phyloP scores from a whole-genome alignment of 2,329 filamentous ascomycete genomes.

The Cladosporium phlei region DNA sequence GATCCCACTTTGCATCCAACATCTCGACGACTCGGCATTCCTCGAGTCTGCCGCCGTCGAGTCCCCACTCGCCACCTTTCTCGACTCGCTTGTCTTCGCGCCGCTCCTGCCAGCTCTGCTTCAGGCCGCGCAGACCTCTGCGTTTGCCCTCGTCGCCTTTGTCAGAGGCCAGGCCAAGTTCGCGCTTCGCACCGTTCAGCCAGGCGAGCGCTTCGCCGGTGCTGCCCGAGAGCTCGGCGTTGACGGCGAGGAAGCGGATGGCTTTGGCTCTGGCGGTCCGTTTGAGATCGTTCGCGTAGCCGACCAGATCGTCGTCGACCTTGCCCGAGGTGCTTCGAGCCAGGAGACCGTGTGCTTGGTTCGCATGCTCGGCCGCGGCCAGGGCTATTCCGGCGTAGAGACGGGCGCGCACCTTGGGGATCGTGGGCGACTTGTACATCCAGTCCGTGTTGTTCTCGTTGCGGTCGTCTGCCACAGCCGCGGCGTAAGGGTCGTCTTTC shows the following conservation, averaged over 20 bases:
- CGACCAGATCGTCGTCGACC: slow-evolving; percentile 61
- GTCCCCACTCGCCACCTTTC: slow-evolving; percentile 67
- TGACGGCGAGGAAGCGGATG: slow-evolving; percentile 84
- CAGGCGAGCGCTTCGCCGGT: slow-evolving; percentile 83
- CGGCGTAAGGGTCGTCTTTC: slow-evolving; percentile 91
- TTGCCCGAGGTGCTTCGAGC: slow-evolving; percentile 41
- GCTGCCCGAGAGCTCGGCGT: slow-evolving; percentile 76
- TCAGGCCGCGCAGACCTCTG: slow-evolving; percentile 59
- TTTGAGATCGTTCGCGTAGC: slow-evolving; percentile 71
- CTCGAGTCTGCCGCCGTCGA: slow-evolving; percentile 78
- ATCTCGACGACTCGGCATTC: slow-evolving; percentile 82
- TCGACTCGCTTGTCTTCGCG: slow-evolving; percentile 76
- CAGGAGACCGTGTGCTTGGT: slow-evolving; percentile 58
- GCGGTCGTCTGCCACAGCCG: slow-evolving; percentile 71
- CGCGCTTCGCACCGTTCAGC: slow-evolving; percentile 70
- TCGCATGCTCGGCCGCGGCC: slow-evolving; percentile 81
- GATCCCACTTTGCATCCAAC: slow-evolving; percentile 83
- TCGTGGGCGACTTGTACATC: slow-evolving; percentile 89
- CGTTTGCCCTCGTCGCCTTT: slow-evolving; percentile 43
- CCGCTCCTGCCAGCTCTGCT: slow-evolving; percentile 70
- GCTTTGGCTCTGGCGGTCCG: slow-evolving; percentile 75
- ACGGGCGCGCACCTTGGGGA: slow-evolving; percentile 82
- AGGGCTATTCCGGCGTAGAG: slow-evolving; percentile 84
- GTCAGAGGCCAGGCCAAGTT: slow-evolving; percentile 60
- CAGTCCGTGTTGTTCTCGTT: slow-evolving; percentile 84